Evolutionary conservation across 345 rosid species (phyloP).

Genomic region (Eucalyptus marginata): DNA sequence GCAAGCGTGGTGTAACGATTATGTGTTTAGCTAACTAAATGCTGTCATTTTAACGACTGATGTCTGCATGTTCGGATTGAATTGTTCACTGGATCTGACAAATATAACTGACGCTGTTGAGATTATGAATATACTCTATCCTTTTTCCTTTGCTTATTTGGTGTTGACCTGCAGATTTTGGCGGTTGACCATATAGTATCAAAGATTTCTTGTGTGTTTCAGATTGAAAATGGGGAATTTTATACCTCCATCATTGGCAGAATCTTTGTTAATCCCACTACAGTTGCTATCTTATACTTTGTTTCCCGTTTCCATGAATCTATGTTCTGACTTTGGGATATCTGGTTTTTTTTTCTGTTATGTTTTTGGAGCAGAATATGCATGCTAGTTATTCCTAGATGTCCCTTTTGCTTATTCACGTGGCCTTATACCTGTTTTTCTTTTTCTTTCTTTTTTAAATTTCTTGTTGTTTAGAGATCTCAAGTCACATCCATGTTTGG

Average conservation of each 20-base stretch:
- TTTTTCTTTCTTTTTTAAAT: not conserved
- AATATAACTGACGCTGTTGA: not conserved
- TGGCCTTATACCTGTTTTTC: not conserved
- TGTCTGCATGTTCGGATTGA: not conserved
- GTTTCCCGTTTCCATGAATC: not conserved
- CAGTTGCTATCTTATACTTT: not conserved
- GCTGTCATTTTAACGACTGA: not conserved
- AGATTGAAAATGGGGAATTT: not conserved
- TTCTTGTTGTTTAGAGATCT: slow-evolving; percentile 40
- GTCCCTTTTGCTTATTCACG: not conserved
- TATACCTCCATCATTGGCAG: not conserved
- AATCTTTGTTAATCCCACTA: not conserved
- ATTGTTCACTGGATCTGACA: not conserved
- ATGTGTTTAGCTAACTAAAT: not conserved
- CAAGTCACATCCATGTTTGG: slow-evolving; percentile 96
- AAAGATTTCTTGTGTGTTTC: not conserved
- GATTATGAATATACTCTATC: not conserved
- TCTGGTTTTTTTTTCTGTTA: not conserved
- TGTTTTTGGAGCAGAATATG: not conserved
- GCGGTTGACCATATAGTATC: not conserved
- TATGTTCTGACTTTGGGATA: not conserved
- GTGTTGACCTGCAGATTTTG: not conserved
- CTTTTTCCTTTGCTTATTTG: not conserved
- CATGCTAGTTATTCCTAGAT: not conserved
- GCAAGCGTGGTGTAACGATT: not conserved